Evolutionary conservation across 2,329 filamentous ascomycete species (phyloP), one percentile per base, ranked within the genome.

Genomic region (Thielaviopsis musarum): DNA sequence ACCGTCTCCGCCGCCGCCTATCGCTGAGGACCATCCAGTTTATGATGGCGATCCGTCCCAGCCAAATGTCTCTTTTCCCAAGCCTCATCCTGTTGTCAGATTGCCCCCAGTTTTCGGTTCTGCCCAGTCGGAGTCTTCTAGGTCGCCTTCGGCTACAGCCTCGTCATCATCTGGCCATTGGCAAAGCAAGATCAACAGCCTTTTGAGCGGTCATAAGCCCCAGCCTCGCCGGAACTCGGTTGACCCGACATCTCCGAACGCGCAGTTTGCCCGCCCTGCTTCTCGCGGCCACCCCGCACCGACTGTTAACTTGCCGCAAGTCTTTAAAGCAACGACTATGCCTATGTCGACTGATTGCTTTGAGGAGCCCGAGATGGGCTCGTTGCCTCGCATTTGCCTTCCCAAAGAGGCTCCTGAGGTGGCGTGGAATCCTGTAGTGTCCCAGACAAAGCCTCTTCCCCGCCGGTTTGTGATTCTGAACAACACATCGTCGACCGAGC

Each of bases 171-270:
- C 54, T 21, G 56, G 57, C 21, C 57, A 59, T 22, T 91, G 90
- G 90, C 89, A 95, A 69, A 84, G 87, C 65, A 83, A 83, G 66
- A 90, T 96, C 69, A 90, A 95, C 69, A 84, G 79, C 53, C 77
- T 95, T 52, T 77, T 95, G 41, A 80, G 83, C 65, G 81, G 82
- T n/a, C 60, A 61, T 15, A 61, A 61, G 34, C 48, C 60, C 4
- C 56, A 59, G n/a, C 56, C 55, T 49, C 41, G 48, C 21, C 45
- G 30, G 19, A 53, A 56, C 26, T 61, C 53, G n/a, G 52, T 38
- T 34, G 57, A 59, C n/a, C 22, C 26, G 26, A 19, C 26, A 15
- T 56, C 53, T 56, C 58, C 53, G 4, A 53, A 54, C 2, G 5
- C 34, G 5, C 54, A 56, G 9, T 22, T 54, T 24, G 22, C 51